Conservation (phyloP, 495 filamentous ascomycete genomes). For the Aspergillus affinis region DNA sequence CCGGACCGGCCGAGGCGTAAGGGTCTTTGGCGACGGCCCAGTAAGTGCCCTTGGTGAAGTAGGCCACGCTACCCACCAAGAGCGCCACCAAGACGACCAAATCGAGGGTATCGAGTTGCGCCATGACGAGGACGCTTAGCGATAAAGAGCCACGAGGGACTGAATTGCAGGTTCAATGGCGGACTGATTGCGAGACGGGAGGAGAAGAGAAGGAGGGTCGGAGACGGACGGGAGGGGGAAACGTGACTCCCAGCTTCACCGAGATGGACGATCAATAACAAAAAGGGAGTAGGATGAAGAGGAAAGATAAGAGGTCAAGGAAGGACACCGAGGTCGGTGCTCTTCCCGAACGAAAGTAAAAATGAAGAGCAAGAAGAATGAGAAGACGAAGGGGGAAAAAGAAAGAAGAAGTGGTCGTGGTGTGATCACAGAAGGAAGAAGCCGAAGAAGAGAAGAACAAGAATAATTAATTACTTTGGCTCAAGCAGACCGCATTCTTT, state of each 20-base stretch:
- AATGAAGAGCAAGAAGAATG: conserved; percentile 17
- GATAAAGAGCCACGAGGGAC: conserved; percentile 4
- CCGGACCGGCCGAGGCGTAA: conserved; percentile 69
- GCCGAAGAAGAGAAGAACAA: conserved; percentile 9
- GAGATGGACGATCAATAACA: neutral
- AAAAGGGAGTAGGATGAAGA: neutral
- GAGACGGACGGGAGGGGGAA: neutral
- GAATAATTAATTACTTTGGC: too few relatives aligned
- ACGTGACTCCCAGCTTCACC: neutral
- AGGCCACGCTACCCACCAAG: conserved; percentile 83
- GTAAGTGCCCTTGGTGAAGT: conserved; percentile 94
- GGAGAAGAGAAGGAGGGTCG: conserved; percentile 3
- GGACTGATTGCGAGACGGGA: conserved; percentile 6
- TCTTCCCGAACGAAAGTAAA: conserved; percentile 6
- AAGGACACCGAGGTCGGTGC: neutral
- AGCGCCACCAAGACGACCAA: conserved; percentile 83
- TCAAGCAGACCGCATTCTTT: conserved; percentile 19
- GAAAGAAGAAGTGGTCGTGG: conserved; percentile 24
- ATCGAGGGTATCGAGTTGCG: conserved; percentile 94
- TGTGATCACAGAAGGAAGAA: conserved; percentile 24
- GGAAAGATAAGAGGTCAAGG: neutral
- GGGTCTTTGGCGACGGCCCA: conserved; percentile 86
- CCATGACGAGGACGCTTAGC: conserved; percentile 57
- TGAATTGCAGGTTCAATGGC: conserved; percentile 3
- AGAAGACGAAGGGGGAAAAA: conserved; percentile 13